These are phyloP conservation scores for Yarrowia sp. DNA, from an alignment of 805 yeast genomes.

Conservation along the genomic window DNA sequence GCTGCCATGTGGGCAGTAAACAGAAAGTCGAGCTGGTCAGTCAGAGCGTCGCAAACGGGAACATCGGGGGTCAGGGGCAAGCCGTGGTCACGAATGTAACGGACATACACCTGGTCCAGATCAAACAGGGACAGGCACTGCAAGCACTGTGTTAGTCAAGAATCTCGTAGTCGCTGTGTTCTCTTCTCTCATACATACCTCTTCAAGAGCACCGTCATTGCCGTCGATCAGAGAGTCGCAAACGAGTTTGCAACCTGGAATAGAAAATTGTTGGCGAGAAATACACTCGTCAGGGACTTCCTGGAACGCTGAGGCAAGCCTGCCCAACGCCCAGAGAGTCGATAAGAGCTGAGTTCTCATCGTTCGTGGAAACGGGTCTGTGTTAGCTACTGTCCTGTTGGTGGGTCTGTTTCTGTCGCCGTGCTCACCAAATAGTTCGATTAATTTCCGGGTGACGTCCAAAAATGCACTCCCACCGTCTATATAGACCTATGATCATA, in stretches of 20 bases:
- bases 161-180: too few relatives aligned
- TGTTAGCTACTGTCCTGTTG: neutral
- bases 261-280: slow-evolving; percentile 1
- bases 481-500: neutral
- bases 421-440: neutral
- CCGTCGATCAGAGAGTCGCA: slow-evolving; percentile 9
- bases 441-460: slow-evolving; percentile 8
- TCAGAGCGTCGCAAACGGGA: neutral
- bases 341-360: slow-evolving; percentile 17
- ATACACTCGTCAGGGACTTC: slow-evolving; percentile 10
- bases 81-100: slow-evolving; percentile 8
- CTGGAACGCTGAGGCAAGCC: neutral
- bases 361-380: neutral
- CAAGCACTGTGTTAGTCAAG: slow-evolving; percentile 15
- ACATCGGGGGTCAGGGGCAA: slow-evolving; percentile 6
- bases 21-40: neutral
- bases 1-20: neutral
- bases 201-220: neutral
- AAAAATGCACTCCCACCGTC: neutral
- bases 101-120: neutral
- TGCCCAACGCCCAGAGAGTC: slow-evolving; percentile 10
- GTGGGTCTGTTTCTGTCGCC: neutral
- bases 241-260: neutral
- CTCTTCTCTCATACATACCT: slow-evolving; percentile 4
- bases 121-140: slow-evolving; percentile 22